phyloP scores from a whole-genome alignment of 768 basidiomycete species.

The Tylopilus sp. region DNA sequence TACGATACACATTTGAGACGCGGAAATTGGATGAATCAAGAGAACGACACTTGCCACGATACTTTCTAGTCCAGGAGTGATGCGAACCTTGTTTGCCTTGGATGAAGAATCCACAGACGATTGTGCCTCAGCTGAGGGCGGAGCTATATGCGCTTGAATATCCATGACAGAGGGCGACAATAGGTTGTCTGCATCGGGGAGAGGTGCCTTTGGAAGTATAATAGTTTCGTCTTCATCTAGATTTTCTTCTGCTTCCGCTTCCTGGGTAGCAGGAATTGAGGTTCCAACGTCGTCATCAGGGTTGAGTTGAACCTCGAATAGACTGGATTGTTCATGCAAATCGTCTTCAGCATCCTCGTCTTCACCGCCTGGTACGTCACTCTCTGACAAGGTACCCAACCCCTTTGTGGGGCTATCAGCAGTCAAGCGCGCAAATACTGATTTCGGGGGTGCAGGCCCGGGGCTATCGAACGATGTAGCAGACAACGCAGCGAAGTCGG shows the following conservation, averaged over 20 bases:
- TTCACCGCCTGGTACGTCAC: constrained; percentile 4
- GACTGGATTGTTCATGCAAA: constrained; percentile 12
- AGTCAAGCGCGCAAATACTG: constrained; percentile 27
- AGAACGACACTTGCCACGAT: constrained; percentile 48
- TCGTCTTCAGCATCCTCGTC: constrained; percentile 4
- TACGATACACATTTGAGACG: constrained; percentile 22
- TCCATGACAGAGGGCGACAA: neutral
- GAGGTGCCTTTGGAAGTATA: constrained; percentile 24
- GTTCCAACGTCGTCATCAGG: neutral
- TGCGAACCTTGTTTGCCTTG: constrained; percentile 39
- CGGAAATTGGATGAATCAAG: neutral
- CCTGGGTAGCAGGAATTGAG: neutral
- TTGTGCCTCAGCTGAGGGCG: neutral
- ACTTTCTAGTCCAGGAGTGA: constrained; percentile 62
- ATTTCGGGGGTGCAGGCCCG: constrained; percentile 32
- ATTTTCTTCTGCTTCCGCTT: constrained; percentile 10
- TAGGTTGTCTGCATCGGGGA: neutral
- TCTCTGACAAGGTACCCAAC: neutral
- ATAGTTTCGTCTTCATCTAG: constrained; percentile 32
- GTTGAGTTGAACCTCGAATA: constrained; percentile 10
- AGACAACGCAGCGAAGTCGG: constrained; percentile 53
- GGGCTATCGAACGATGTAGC: constrained; percentile 45
- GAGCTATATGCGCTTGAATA: constrained; percentile 2
- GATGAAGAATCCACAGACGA: constrained; percentile 14
- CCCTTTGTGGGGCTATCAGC: constrained; percentile 7